Base-by-base conservation (phyloP, 768 basidiomycete genomes). In the Phaeotremella skinneri region DNA sequence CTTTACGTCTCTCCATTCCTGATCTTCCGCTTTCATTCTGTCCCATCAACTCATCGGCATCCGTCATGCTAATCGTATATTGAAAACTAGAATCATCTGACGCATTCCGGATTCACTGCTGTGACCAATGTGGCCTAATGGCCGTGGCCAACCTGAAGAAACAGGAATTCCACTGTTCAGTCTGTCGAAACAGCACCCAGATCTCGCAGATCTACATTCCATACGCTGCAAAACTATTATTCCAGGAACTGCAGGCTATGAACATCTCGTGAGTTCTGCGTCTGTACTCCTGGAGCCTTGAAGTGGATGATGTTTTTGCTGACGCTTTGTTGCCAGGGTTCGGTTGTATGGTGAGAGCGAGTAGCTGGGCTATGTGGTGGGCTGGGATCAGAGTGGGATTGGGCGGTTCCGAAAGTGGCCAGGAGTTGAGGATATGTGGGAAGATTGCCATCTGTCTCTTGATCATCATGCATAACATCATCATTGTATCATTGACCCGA, bases 101-200 rank as follows among this genome's bases (percentile, higher is more conserved):
- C 20, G 43, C 43, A 9, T 45, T 45, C 78, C 86, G 93, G 42
- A 79, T 97, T 34, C 93, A 97, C 74, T 91, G 96, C 61, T 97
- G 93, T 76, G 93, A 96, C 72, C 92, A 89, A 64, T 97, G 96
- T 73, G 94, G 96, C 64, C 80, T 99, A 56, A 94, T 93, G 13
- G 93, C 96, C 2, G 94, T 98, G 73, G 96, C 96, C 20, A 97
- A 98, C 77, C 82, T 99, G 85, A 97, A 98, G 87, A 97, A 97
- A 79, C 94, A 97, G 83, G 92, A 86, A 37, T 98, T 97, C 77
- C 91, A 98, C 80, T 99, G 96, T 74, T 89, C 94, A 55, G 89
- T 92, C 23, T 98, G 94, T 79, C 89, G 92, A 75, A 97, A 96
- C 81, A 93, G 93, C 81, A 94, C 91, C 17, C 90, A 90, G 30